Evolutionary conservation across 139 green algal species (phyloP).

Genomic region (Diplosphaera chodatii): DNA sequence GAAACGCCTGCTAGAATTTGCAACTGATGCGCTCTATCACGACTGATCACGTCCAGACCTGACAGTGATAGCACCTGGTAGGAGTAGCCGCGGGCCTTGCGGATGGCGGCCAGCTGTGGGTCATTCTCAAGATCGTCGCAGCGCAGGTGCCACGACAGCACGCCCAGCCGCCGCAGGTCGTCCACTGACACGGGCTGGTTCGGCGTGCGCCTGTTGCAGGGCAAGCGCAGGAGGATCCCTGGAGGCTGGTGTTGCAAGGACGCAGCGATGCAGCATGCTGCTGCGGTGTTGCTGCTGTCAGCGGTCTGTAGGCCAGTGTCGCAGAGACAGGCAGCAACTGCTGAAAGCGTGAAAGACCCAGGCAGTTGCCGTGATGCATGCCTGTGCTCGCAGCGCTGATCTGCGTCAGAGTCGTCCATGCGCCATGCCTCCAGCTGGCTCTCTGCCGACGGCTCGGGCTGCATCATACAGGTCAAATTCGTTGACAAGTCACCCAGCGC

Average conservation of each 20-base stretch:
- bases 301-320: too few relatives aligned
- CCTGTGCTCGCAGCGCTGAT: conserved; percentile 74
- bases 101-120: conserved; percentile 66
- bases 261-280: neutral
- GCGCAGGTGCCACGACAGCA: conserved; percentile 77
- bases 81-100: conserved; percentile 53
- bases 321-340: too few relatives aligned
- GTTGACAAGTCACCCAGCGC: too few relatives aligned
- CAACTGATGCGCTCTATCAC: too few relatives aligned
- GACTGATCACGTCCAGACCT: too few relatives aligned
- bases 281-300: too few relatives aligned
- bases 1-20: too few relatives aligned
- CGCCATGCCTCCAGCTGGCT: conserved; percentile 75
- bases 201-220: conserved; percentile 58
- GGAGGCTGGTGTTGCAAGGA: neutral
- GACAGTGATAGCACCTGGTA: conserved; percentile 36
- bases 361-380: too few relatives aligned
- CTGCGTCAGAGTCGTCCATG: conserved; percentile 69
- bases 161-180: conserved; percentile 61
- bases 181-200: conserved; percentile 54
- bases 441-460: conserved; percentile 49
- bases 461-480: conserved; percentile 5
- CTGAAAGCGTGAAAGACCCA: neutral
- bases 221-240: too few relatives aligned
- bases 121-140: conserved; percentile 58